Base-by-base conservation (phyloP, 1,284 basidiomycete species). In the Ganoderma lingzhi region DNA sequence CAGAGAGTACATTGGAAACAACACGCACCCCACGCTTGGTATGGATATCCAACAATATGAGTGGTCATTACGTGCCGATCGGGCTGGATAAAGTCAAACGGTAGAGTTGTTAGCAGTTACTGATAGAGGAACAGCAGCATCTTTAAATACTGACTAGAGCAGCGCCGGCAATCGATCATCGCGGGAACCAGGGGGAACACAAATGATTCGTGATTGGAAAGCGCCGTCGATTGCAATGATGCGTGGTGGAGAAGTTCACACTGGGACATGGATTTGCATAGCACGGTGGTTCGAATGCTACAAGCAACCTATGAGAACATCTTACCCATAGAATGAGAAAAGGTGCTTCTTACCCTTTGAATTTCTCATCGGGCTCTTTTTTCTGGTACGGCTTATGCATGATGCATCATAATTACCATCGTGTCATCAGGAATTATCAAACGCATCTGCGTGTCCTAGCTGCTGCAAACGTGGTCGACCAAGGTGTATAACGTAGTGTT, bases 11-110 rank as follows among this genome's bases (percentile, higher is more conserved):
- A 1, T 10, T 9, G 23, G 23, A 8, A 15, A 23, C n/a, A 8
- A 14, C 23, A 35, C 59, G 6, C 6, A 61, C 59, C 59, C 59
- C 59, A 61, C 14, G 19, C 59, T n/a, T 61, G 39, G 39, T 23
- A 39, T 17, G 59, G 59, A 61, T 61, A 61, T n/a, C 59, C 59
- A 44, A 61, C 59, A 28, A 61, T 61, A 12, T 61, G 59, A 4
- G n/a, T 44, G n/a, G 59, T 17, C 59, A 61, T 61, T 19, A 35
- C n/a, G 17, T 9, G 53, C 10, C 30, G 28, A 35, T 56, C 28
- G 14, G 30, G 32, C 53, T 17, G 30, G 9, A 14, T 56, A 35
- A 32, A 28, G 48, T 23, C 23, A 15, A 19, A 35, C 14, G 53
- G 30, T 17, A 14, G 23, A 15, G 53, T 0, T 56, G 32, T 56